Evolutionary conservation across 106 monocot genomes (phyloP), one percentile per base, ranked within the genome.

Genomic region (Dendrobium officinale): DNA sequence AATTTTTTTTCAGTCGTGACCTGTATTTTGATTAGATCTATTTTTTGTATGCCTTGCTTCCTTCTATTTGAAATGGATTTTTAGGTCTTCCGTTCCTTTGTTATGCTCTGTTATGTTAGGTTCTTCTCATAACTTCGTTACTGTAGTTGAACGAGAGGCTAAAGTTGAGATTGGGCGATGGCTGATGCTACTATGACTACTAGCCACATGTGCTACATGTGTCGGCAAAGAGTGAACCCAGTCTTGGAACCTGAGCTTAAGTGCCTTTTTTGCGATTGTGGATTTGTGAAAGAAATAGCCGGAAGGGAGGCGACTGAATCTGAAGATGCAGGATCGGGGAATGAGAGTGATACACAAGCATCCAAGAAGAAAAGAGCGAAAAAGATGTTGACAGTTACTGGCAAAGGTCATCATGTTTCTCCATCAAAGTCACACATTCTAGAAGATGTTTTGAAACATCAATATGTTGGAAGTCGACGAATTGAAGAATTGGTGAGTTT

Each of bases 251-350:
- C 55, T 5, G 84, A 87, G 47, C 78, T 90, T 61, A 82, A 90
- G 72, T 90, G 89, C 87, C 89, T 87, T 16, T 55, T 55, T 15
- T 90, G 89, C 55, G 82, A 83, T 45, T 75, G 77, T 33, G 85
- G 87, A 9, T 90, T 90, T 66, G 75, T 90, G n/a, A 84, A 89
- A 78, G 80, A 86, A 66, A 83, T 90, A 58, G 74, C 11, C 9
- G 82, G 43, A 17, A n/a, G 78, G 29, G 73, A 59, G 47, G 58
- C 67, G 1, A 19, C 13, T 15, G 83, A 54, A 24, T 13, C 13
- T 19, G 75, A 79, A 37, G 67, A 82, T 3, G 20, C n/a, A 1
- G 59, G 44, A 37, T 79, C 82, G 19, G 82, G 75, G 44, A 72
- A 37, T 3, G 37, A 37, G 37, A 37, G 37, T 37, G 37, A 37